Conservation (phyloP, 2,329 filamentous ascomycete species). For the Claviceps lovelessii region DNA sequence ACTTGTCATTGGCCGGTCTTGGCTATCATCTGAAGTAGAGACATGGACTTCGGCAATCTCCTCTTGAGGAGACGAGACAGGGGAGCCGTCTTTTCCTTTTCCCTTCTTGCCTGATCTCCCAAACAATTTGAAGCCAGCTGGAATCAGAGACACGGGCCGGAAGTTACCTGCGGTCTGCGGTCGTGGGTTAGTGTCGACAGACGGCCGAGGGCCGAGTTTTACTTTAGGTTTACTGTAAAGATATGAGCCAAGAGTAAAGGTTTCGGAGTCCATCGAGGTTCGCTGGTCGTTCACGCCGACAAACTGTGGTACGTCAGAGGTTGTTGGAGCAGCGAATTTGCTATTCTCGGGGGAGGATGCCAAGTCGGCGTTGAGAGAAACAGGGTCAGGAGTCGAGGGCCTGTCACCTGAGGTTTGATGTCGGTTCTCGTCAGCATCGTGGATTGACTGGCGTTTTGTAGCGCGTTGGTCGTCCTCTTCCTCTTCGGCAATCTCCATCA, state of each 20-base stretch:
- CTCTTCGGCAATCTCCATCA: constrained; percentile 91
- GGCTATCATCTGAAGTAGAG: constrained; percentile 8
- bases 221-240: constrained; percentile 59
- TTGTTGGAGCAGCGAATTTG: constrained; percentile 31
- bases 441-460: constrained; percentile 43
- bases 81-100: constrained; percentile 14
- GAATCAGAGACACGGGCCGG: constrained; percentile 64
- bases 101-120: constrained; percentile 41
- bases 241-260: constrained; percentile 28
- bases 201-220: constrained; percentile 77
- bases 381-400: constrained; percentile 17
- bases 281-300: constrained; percentile 31
- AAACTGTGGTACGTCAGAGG: constrained; percentile 37
- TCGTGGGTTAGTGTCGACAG: constrained; percentile 47
- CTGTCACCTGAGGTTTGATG: constrained; percentile 16
- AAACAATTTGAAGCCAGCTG: constrained; percentile 62
- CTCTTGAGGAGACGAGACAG: constrained; percentile 19
- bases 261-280: constrained; percentile 35
- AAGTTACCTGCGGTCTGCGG: constrained; percentile 48
- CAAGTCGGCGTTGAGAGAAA: constrained; percentile 38
- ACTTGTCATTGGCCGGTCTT: constrained; percentile 26
- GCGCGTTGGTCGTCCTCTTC: constrained; percentile 59
- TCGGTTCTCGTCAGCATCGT: constrained; percentile 24
- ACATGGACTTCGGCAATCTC: constrained; percentile 23
- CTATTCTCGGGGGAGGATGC: constrained; percentile 35